Percentiles rank a stretch among this genome's conserved stretches.
These are phyloP conservation scores for Phytopythium helicoides DNA, from an alignment of 352 stramenopile species.

Conservation along the genomic window DNA sequence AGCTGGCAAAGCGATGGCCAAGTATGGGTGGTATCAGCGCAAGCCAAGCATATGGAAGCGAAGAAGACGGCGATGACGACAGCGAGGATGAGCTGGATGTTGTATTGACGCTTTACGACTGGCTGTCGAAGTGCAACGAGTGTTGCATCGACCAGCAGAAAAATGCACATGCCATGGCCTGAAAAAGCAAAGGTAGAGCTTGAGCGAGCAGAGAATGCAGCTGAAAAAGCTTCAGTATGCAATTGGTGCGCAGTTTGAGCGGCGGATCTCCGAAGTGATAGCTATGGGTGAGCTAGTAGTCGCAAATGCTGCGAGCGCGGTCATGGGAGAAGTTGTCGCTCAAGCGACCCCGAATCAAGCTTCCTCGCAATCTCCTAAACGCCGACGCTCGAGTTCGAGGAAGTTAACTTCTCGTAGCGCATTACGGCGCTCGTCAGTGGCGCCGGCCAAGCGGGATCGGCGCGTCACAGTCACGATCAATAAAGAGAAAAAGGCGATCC, in stretches of 20 bases:
- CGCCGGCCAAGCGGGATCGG: slow-evolving; percentile 13
- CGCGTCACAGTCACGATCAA: slow-evolving; percentile 49
- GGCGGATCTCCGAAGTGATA: slow-evolving; percentile 44
- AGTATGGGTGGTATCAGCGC: too few relatives aligned
- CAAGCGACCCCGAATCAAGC: neutral
- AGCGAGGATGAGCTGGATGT: slow-evolving; percentile 21
- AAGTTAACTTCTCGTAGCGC: neutral
- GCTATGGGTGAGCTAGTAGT: neutral
- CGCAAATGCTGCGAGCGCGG: neutral
- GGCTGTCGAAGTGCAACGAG: slow-evolving; percentile 58
- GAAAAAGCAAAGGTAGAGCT: slow-evolving; percentile 43
- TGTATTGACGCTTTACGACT: slow-evolving; percentile 56
- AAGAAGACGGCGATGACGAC: slow-evolving; percentile 24
- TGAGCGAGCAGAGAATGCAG: slow-evolving; percentile 50
- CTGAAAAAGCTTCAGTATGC: slow-evolving; percentile 53
- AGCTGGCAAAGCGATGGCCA: slow-evolving; percentile 19
- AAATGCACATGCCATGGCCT: slow-evolving; percentile 30
- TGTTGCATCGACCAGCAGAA: slow-evolving; percentile 38
- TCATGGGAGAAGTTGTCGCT: neutral
- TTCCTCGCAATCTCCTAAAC: neutral
- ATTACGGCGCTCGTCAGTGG: neutral
- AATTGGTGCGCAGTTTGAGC: slow-evolving; percentile 60
- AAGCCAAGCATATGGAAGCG: neutral
- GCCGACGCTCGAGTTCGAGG: neutral
- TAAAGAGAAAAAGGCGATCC: slow-evolving; percentile 47